A percentile compares a stretch with the other conserved stretches of the same genome.
These are phyloP conservation scores for Fusarium sp. DNA, from an alignment of 2,329 filamentous ascomycete species.

Conservation along the genomic window DNA sequence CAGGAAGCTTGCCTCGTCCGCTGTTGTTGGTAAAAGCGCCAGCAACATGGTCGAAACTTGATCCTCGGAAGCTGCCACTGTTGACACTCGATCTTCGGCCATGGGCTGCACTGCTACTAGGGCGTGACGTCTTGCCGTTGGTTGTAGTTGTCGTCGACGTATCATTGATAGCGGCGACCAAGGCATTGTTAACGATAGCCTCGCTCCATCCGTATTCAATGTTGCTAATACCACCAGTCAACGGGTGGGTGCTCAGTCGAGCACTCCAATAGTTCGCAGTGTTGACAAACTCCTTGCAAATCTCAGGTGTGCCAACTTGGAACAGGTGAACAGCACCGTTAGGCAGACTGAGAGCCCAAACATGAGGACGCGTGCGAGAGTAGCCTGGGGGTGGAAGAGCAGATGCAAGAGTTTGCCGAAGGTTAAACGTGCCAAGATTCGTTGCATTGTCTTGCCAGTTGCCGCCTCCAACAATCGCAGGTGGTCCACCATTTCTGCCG, in stretches of 20 bases:
- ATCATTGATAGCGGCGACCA: conserved; percentile 63
- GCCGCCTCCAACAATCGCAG: conserved; percentile 83
- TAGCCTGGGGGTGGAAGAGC: conserved; percentile 90
- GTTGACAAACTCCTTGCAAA: conserved; percentile 90
- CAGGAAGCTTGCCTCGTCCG: conserved; percentile 70
- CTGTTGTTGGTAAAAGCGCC: conserved; percentile 62
- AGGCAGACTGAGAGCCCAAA: conserved; percentile 92
- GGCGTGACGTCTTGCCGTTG: conserved; percentile 53
- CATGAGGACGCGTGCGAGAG: conserved; percentile 86
- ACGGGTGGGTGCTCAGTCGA: conserved; percentile 87
- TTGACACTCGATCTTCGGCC: conserved; percentile 55
- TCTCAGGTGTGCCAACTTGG: conserved; percentile 94
- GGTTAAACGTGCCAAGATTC: conserved; percentile 82
- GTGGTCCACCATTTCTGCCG: conserved; percentile 58
- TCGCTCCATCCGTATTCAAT: conserved; percentile 98
- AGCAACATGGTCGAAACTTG: conserved; percentile 67
- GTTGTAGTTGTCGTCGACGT: conserved; percentile 47
- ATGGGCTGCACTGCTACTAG: conserved; percentile 59
- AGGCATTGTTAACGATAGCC: conserved; percentile 71
- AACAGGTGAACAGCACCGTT: conserved; percentile 97
- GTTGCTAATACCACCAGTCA: conserved; percentile 93
- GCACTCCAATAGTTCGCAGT: conserved; percentile 99
- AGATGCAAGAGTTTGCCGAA: conserved; percentile 91
- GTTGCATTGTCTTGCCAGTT: conserved; percentile 99
- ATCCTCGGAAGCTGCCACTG: conserved; percentile 60